These are phyloP conservation scores for Arthrobotrys iridis DNA, from an alignment of 2,329 filamentous ascomycete genomes.

Conservation along the genomic window DNA sequence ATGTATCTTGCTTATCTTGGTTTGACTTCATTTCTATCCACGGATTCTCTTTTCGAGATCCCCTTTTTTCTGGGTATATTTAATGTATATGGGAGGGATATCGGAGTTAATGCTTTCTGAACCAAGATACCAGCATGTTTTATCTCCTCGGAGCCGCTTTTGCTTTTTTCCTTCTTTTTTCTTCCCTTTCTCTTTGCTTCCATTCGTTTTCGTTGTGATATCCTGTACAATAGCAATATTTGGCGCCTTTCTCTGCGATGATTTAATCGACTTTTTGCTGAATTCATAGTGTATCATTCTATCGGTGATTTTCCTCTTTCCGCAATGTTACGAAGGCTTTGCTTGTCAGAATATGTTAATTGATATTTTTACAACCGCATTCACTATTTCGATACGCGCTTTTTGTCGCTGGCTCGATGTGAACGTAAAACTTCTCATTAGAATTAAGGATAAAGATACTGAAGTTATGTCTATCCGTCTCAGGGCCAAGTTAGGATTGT, in stretches of 20 bases:
- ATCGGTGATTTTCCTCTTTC: not conserved
- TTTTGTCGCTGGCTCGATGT: not conserved
- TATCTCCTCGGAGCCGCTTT: not conserved
- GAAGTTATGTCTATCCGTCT: not conserved
- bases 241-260: constrained; percentile 41
- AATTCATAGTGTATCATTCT: not conserved
- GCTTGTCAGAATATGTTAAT: not conserved
- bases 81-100: constrained; percentile 35
- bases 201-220: constrained; percentile 22
- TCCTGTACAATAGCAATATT: constrained; percentile 53
- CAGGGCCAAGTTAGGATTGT: not conserved
- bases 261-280: constrained; percentile 22
- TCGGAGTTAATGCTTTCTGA: constrained; percentile 49
- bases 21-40: constrained; percentile 14
- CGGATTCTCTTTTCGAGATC: not conserved
- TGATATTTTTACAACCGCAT: not conserved
- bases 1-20: constrained; percentile 42
- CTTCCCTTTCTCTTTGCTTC: not conserved
- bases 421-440: not conserved
- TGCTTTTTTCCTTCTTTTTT: constrained; percentile 8
- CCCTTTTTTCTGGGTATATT: constrained; percentile 43
- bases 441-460: too few species aligned
- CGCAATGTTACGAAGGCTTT: not conserved
- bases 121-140: constrained; percentile 53
- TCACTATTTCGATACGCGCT: not conserved